Conservation (phyloP, 768 basidiomycete species). For the Postia placenta region DNA sequence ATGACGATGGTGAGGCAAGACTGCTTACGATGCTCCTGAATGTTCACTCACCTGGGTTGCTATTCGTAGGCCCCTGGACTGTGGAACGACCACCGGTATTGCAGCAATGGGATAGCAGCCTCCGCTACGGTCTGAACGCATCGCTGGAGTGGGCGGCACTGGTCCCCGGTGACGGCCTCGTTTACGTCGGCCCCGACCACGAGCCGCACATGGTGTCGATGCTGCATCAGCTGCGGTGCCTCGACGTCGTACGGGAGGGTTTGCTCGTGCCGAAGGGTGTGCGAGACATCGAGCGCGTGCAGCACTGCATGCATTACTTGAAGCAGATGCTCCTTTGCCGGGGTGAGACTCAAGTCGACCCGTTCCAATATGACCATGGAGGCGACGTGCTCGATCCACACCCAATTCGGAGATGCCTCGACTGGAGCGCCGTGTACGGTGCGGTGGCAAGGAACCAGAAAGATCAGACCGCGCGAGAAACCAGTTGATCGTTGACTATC, state of each 20-base stretch:
- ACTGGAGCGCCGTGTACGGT: conserved; percentile 19
- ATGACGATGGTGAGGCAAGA: too few species aligned
- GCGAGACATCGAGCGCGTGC: conserved; percentile 8
- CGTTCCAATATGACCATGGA: conserved; percentile 14
- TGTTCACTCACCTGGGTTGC: too few species aligned
- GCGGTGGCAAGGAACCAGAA: conserved; percentile 13
- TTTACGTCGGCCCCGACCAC: conserved; percentile 20
- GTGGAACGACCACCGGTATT: not conserved
- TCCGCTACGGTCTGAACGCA: conserved; percentile 18
- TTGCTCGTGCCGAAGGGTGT: conserved; percentile 8
- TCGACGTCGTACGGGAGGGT: conserved; percentile 28
- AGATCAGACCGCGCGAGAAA: too few species aligned
- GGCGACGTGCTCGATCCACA: conserved; percentile 5
- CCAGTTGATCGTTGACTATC: too few species aligned
- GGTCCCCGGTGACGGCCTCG: conserved; percentile 18
- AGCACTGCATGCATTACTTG: conserved; percentile 38
- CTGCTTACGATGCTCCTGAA: too few species aligned
- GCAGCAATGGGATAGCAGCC: conserved; percentile 23
- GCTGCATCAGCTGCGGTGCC: conserved; percentile 35
- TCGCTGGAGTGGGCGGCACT: conserved; percentile 21
- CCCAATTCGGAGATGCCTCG: conserved; percentile 9
- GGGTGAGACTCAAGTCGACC: conserved; percentile 27
- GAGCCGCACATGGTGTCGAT: conserved; percentile 29
- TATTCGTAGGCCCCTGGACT: too few species aligned
- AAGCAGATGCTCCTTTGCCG: conserved; percentile 33